Percentiles rank a stretch among this genome's conserved stretches.
Conservation (phyloP, 257 asterid species). For the Rehmannia glutinosa region DNA sequence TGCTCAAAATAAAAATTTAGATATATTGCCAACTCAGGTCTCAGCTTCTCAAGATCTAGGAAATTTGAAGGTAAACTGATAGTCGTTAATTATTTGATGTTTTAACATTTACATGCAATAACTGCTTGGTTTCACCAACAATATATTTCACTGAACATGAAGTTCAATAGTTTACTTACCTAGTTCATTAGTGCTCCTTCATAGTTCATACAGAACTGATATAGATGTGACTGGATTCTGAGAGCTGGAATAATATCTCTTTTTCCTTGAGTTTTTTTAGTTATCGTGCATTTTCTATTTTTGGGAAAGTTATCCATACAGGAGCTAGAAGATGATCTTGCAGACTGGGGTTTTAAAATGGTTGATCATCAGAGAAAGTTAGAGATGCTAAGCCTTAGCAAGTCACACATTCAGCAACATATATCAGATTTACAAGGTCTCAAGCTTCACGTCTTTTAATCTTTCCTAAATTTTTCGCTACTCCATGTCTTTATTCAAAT, state of each 20-base stretch:
- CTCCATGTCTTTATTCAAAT: background rate
- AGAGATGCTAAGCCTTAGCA: background rate
- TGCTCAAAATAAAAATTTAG: background rate
- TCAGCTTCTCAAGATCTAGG: conserved; percentile 11
- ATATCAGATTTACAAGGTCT: conserved; percentile 50
- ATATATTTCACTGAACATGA: no score
- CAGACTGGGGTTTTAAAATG: conserved; percentile 7
- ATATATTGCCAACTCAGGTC: background rate
- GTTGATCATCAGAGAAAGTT: conserved; percentile 10
- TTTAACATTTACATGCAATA: conserved; percentile 4
- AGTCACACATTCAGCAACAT: background rate
- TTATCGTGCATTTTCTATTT: no score
- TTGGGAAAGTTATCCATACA: conserved; percentile 17
- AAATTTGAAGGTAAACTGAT: conserved; percentile 26
- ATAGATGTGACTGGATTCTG: no score
- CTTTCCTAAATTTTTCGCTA: background rate
- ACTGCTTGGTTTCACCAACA: background rate
- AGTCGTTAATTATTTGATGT: background rate
- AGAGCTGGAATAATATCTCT: no score
- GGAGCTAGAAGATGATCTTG: conserved; percentile 41
- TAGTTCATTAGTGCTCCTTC: no score
- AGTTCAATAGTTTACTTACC: no score
- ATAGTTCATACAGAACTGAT: no score
- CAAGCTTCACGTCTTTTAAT: background rate
- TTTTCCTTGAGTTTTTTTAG: no score